Evolutionary conservation across 2,329 filamentous ascomycete genomes (phyloP), one percentile per base, ranked within the genome.

Genomic region (Colletotrichum karsti): DNA sequence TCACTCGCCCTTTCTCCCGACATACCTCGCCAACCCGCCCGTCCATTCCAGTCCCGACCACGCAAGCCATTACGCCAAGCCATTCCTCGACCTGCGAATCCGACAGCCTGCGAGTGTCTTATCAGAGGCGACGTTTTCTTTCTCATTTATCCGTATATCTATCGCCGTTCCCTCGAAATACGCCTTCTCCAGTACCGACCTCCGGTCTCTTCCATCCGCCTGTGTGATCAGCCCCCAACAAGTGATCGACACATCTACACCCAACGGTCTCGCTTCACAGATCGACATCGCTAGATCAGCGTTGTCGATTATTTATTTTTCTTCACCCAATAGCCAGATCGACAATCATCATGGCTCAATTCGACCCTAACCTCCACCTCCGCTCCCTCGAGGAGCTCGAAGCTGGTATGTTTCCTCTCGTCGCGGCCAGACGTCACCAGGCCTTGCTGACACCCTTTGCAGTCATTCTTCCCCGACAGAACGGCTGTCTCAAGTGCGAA

Each of bases 401-500:
- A 18, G 57, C 67, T 44, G 69, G 69, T 71, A 67, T 56, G 69
- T 44, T 8, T 8, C 28, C 10, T 10, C 39, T 20, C 10, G 50
- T 39, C 5, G 28, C 28, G 18, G 12, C 54, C 48, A 2, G 13
- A n/a, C 15, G 15, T 30, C 15, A 10, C 5, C 24, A 7, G 22
- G 7, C 10, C 18, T 60, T 56, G 33, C 56, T 69, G 54, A 66
- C 57, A 67, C 9, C 22, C 8, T 3, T 28, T 20, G 9, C 26
- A 70, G 68, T 68, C 24, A 76, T 86, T 46, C 71, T 80, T 15
- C 79, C 77, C 39, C 79, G 84, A 73, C 77, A 81, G 58, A 76
- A 77, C 39, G 77, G 75, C 7, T 88, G 86, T 70, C 78, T 86
- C 9, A 72, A 80, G 46, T 88, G 86, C 74, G 80, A 82, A 28